Conservation (phyloP, 1,284 basidiomycete species). For the Naganishia sp. region DNA sequence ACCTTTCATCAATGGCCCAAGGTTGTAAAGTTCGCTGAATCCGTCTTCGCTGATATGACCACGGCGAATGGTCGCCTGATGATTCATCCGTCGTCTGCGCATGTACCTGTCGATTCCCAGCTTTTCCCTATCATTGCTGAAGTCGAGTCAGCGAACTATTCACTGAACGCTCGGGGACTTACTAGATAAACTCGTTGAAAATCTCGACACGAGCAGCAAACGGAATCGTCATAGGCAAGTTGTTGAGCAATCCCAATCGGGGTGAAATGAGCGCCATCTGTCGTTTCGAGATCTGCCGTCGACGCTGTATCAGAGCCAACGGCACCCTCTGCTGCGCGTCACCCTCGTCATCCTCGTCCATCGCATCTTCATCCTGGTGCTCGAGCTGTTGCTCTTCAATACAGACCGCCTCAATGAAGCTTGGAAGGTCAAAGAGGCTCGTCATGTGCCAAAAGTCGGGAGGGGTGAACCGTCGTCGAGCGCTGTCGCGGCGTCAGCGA, state of each 20-base stretch:
- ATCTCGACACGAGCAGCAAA: constrained; percentile 88
- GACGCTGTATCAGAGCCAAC: constrained; percentile 42
- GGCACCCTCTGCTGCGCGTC: constrained; percentile 35
- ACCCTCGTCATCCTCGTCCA: constrained; percentile 35
- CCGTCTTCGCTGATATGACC: constrained; percentile 82
- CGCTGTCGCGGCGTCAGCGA: constrained; percentile 57
- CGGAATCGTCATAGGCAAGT: constrained; percentile 94
- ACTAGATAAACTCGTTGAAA: constrained; percentile 75
- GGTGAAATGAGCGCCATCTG: constrained; percentile 76
- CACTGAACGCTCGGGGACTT: constrained; percentile 15
- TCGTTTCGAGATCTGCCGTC: constrained; percentile 63
- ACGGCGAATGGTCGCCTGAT: constrained; percentile 67
- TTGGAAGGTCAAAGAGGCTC: constrained; percentile 67
- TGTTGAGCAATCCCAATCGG: constrained; percentile 85
- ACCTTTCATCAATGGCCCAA: constrained; percentile 73
- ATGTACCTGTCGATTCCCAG: constrained; percentile 43
- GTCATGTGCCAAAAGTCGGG: constrained; percentile 84
- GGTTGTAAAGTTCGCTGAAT: constrained; percentile 64
- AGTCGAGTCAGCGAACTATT: background rate
- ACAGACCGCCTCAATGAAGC: constrained; percentile 77
- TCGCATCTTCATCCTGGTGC: constrained; percentile 37
- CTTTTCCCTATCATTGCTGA: constrained; percentile 45
- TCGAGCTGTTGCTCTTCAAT: constrained; percentile 56
- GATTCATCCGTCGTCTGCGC: constrained; percentile 28
- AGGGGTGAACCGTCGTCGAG: constrained; percentile 75